Percentiles rank a stretch among this genome's conserved stretches.
phyloP scores from a whole-genome alignment of 2,329 filamentous ascomycete species.

The Hypocreales sp. region DNA sequence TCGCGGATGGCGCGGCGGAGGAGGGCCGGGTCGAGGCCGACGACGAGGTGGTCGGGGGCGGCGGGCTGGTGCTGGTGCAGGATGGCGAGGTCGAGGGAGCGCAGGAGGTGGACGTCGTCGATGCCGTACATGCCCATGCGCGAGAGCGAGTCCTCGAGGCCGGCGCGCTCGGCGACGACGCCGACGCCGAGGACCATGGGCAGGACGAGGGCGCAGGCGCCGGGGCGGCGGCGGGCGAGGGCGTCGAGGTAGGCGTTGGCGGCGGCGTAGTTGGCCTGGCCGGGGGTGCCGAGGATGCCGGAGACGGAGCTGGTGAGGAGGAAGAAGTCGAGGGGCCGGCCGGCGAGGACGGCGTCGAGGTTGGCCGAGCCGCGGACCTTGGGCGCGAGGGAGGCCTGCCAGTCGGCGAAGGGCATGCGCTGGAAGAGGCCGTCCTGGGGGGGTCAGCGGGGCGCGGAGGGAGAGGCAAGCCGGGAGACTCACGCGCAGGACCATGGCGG shows the following conservation, averaged over 20 bases:
- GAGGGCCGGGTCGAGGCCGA: slow-evolving; percentile 9
- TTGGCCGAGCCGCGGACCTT: slow-evolving; percentile 19
- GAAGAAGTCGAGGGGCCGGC: slow-evolving; percentile 14
- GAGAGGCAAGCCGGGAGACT: too few relatives aligned
- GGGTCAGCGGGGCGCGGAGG: too few relatives aligned
- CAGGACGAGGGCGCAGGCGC: slow-evolving; percentile 19
- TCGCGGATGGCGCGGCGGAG: slow-evolving; percentile 5
- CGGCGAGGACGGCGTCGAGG: slow-evolving; percentile 12
- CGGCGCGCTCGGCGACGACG: slow-evolving; percentile 7
- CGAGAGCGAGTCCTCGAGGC: slow-evolving; percentile 5
- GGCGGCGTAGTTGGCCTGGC: slow-evolving; percentile 19
- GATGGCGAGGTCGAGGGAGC: slow-evolving; percentile 9
- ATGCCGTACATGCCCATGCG: slow-evolving; percentile 6
- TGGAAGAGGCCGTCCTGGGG: too few relatives aligned
- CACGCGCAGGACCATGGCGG: too few relatives aligned
- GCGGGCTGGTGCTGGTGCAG: too few relatives aligned
- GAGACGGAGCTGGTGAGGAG: slow-evolving; percentile 12
- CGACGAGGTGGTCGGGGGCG: slow-evolving; percentile 10
- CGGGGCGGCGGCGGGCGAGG: slow-evolving; percentile 16
- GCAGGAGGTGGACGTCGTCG: slow-evolving; percentile 9
- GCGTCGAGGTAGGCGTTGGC: slow-evolving; percentile 19
- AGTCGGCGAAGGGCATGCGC: slow-evolving; percentile 12
- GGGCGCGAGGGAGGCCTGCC: slow-evolving; percentile 9
- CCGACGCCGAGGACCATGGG: slow-evolving; percentile 10
- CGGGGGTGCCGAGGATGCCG: slow-evolving; percentile 10